A percentile compares a stretch with the other conserved stretches of the same genome.
Evolutionary conservation across 441 rosid genomes (phyloP).

Genomic region (Adansonia grandidieri): DNA sequence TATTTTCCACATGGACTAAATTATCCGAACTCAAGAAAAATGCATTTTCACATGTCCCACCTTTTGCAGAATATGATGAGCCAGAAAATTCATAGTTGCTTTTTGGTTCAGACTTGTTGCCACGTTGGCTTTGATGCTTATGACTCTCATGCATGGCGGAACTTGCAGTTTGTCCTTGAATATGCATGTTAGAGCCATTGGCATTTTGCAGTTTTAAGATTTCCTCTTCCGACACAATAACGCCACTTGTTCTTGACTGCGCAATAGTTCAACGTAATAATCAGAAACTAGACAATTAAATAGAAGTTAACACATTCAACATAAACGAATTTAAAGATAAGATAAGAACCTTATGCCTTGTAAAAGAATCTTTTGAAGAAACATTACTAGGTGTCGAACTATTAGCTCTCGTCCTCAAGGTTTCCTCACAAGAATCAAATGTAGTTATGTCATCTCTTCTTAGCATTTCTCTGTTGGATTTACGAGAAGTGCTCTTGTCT

Average conservation of each 20-base stretch:
- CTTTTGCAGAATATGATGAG: slow-evolving; percentile 35
- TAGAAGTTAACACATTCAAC: not conserved
- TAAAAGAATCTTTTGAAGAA: slow-evolving; percentile 33
- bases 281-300: slow-evolving; percentile 8
- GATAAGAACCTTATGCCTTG: slow-evolving; percentile 49
- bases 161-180: slow-evolving; percentile 39
- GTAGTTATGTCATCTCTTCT: slow-evolving; percentile 41
- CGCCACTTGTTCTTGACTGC: slow-evolving; percentile 47
- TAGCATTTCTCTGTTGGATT: slow-evolving; percentile 45
- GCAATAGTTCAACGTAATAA: slow-evolving; percentile 7
- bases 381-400: slow-evolving; percentile 26
- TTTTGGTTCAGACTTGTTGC: slow-evolving; percentile 41
- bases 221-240: slow-evolving; percentile 31
- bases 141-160: slow-evolving; percentile 39
- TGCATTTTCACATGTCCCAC: slow-evolving; percentile 30
- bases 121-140: slow-evolving; percentile 33
- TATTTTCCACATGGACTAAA: slow-evolving; percentile 24
- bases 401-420: slow-evolving; percentile 33
- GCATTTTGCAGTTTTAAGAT: slow-evolving; percentile 36
- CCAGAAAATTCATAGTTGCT: slow-evolving; percentile 37
- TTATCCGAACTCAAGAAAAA: slow-evolving; percentile 28
- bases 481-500: slow-evolving; percentile 44
- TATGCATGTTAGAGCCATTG: slow-evolving; percentile 36
- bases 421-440: slow-evolving; percentile 41
- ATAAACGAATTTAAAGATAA: slow-evolving; percentile 1